Evolutionary conservation across 495 filamentous ascomycete species (phyloP).

Genomic region (Immersiella caudata): DNA sequence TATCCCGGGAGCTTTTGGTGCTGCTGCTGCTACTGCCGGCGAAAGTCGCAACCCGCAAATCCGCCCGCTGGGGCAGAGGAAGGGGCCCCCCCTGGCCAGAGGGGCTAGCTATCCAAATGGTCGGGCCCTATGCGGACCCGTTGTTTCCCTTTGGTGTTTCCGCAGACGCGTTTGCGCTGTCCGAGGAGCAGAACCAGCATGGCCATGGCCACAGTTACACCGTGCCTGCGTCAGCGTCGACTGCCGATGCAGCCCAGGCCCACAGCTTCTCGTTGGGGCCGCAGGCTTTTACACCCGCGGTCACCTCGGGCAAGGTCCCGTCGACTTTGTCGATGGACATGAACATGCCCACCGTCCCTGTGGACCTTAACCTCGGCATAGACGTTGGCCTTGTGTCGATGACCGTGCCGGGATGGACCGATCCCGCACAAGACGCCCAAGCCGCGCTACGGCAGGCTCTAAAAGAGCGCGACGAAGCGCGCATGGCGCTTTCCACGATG

Average conservation of each 20-base stretch:
- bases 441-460: slow-evolving; percentile 13
- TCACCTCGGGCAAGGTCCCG: not conserved
- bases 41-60: not conserved
- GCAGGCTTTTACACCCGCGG: not conserved
- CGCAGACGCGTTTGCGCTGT: not conserved
- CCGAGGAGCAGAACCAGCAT: not conserved
- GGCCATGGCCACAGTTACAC: not conserved
- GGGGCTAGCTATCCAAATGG: slow-evolving; percentile 5
- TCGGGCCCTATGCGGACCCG: slow-evolving; percentile 13
- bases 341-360: not conserved
- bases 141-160: not conserved
- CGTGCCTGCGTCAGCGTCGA: not conserved
- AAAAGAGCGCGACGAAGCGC: slow-evolving; percentile 29
- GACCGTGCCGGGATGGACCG: not conserved
- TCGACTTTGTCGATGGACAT: not conserved
- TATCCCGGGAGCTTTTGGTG: not conserved
- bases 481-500: slow-evolving; percentile 26
- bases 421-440: not conserved
- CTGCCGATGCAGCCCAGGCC: not conserved
- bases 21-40: no score
- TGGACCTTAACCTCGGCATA: not conserved
- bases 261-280: not conserved
- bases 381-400: not conserved
- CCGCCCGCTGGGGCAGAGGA: slow-evolving; percentile 1
- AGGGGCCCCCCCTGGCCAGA: not conserved